phyloP scores from a whole-genome alignment of 768 basidiomycete genomes.

The Suillus placidus region DNA sequence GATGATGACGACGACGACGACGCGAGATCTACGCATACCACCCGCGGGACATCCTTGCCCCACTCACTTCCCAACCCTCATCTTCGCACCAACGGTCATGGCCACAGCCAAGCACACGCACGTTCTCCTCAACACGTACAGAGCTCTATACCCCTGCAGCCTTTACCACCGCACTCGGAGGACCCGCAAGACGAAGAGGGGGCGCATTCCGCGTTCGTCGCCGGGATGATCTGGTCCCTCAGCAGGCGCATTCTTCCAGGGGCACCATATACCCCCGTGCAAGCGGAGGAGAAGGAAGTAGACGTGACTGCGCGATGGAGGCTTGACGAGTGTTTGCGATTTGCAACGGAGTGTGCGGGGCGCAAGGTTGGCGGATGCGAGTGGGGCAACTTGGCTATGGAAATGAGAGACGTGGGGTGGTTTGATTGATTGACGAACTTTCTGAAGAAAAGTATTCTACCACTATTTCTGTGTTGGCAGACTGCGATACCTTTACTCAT shows the following conservation, averaged over 20 bases:
- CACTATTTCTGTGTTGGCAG: background rate
- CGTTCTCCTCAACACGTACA: background rate
- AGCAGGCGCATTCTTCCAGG: conserved; percentile 75
- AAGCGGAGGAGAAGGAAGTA: conserved; percentile 36
- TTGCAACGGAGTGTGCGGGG: conserved; percentile 82
- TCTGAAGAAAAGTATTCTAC: background rate
- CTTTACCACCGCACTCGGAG: conserved; percentile 33
- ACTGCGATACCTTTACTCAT: conserved; percentile 1
- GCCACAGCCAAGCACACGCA: background rate
- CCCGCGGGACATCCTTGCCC: conserved; percentile 6
- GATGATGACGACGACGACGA: conserved; percentile 30
- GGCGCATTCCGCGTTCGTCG: conserved; percentile 81
- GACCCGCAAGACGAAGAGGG: conserved; percentile 71
- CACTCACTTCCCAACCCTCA: conserved; percentile 19
- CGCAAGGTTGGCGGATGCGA: conserved; percentile 64
- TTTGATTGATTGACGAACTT: conserved; percentile 45
- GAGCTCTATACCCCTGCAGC: background rate
- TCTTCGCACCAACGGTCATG: background rate
- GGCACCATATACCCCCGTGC: conserved; percentile 66
- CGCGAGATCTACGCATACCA: conserved; percentile 23
- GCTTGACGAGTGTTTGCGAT: conserved; percentile 82
- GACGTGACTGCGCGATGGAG: conserved; percentile 62
- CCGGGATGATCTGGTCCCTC: conserved; percentile 84
- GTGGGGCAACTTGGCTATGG: conserved; percentile 72
- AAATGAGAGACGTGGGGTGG: conserved; percentile 79